These are phyloP conservation scores for Xylariales sp. DNA, from an alignment of 2,329 filamentous ascomycete species.

Conservation along the genomic window DNA sequence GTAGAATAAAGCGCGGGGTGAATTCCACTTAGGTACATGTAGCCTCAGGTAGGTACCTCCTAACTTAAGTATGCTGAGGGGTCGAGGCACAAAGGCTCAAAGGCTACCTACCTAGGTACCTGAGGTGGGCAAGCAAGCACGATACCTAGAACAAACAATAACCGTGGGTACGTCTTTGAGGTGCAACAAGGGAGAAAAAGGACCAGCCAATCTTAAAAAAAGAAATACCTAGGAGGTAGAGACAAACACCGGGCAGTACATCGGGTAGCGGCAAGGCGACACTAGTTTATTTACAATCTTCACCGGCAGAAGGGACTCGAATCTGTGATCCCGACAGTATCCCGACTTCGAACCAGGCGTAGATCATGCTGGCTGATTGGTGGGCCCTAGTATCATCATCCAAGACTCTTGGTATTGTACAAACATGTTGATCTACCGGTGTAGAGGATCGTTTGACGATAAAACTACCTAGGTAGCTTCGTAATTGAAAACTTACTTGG, in stretches of 20 bases:
- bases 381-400: neutral
- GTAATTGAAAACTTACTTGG: slow-evolving; percentile 2
- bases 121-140: neutral
- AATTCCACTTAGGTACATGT: slow-evolving; percentile 4
- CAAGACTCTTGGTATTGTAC: neutral
- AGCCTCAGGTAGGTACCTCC: too few relatives aligned
- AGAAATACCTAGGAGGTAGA: neutral
- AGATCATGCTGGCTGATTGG: slow-evolving; percentile 4
- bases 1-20: slow-evolving; percentile 29
- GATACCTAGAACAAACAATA: slow-evolving; percentile 1
- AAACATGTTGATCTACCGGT: neutral
- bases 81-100: neutral
- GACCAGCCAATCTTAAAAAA: neutral
- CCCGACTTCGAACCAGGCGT: neutral
- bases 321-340: neutral
- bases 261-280: slow-evolving; percentile 19
- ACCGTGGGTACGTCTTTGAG: too few relatives aligned
- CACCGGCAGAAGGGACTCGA: neutral
- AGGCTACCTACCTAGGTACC: too few relatives aligned
- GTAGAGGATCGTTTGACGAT: neutral
- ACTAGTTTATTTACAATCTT: neutral
- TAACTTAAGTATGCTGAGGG: neutral
- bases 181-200: neutral
- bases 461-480: neutral
- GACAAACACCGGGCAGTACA: neutral